Evolutionary conservation across 2,329 filamentous ascomycete genomes (phyloP).

Genomic region (Leptographium lundbergii): DNA sequence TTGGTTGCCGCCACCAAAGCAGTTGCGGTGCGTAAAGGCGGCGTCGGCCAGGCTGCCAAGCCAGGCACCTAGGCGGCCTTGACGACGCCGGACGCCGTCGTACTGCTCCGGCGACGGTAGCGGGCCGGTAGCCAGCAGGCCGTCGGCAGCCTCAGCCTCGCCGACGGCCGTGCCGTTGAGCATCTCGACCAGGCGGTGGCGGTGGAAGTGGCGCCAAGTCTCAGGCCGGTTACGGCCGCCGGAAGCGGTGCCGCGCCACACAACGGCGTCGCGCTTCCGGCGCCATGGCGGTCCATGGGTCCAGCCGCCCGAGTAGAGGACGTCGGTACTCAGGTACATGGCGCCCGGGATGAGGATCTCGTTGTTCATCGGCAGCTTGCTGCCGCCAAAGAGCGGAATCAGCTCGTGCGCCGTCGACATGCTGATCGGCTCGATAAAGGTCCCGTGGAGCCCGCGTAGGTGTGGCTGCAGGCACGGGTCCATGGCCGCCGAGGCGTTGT

Average conservation of each 20-base stretch:
- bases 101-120: slow-evolving; percentile 37
- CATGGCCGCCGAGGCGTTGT: slow-evolving; percentile 39
- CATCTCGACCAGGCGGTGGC: slow-evolving; percentile 59
- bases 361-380: slow-evolving; percentile 46
- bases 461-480: slow-evolving; percentile 43
- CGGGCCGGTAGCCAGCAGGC: too few relatives aligned
- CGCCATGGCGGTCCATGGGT: slow-evolving; percentile 28
- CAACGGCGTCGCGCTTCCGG: slow-evolving; percentile 23
- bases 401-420: slow-evolving; percentile 36
- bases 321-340: slow-evolving; percentile 48
- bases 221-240: slow-evolving; percentile 39
- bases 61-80: slow-evolving; percentile 25
- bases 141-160: slow-evolving; percentile 28
- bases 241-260: slow-evolving; percentile 55
- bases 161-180: slow-evolving; percentile 48
- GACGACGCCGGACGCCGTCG: slow-evolving; percentile 23
- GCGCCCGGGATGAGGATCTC: slow-evolving; percentile 49
- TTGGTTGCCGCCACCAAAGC: slow-evolving; percentile 12
- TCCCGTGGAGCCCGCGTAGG: slow-evolving; percentile 33
- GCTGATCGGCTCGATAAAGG: slow-evolving; percentile 37
- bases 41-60: slow-evolving; percentile 26
- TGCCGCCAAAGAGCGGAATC: slow-evolving; percentile 45
- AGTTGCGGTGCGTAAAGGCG: slow-evolving; percentile 30
- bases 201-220: slow-evolving; percentile 57
- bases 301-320: slow-evolving; percentile 44